phyloP scores from a whole-genome alignment of 139 green algal genomes.

The Mychonastes homosphaera region DNA sequence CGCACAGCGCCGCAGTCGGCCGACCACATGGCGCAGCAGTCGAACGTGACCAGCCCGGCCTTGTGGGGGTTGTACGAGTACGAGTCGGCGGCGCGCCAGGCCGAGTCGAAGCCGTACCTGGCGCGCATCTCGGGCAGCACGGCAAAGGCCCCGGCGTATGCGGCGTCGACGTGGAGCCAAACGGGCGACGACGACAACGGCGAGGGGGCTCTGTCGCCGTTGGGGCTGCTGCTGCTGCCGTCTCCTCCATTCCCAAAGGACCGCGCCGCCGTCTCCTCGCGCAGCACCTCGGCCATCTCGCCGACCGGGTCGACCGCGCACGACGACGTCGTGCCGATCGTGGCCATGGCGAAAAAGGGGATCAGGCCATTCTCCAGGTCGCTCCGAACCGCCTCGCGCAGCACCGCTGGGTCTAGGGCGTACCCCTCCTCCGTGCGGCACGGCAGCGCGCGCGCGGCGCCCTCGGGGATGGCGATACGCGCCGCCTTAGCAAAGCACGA shows the following conservation, averaged over 20 bases:
- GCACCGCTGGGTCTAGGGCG: constrained; percentile 37
- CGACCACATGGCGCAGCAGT: constrained; percentile 69
- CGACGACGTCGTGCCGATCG: constrained; percentile 63
- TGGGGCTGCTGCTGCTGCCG: background rate
- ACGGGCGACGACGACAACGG: background rate
- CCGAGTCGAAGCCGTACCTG: constrained; percentile 73
- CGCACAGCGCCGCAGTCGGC: constrained; percentile 37
- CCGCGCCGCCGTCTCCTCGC: constrained; percentile 11
- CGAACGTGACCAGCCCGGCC: constrained; percentile 66
- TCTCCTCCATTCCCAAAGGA: no score
- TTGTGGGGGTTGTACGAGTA: constrained; percentile 74
- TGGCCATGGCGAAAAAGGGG: constrained; percentile 61
- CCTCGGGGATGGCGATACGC: constrained; percentile 57
- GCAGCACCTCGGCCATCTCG: constrained; percentile 7
- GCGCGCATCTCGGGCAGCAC: constrained; percentile 51
- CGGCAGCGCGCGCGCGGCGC: constrained; percentile 46
- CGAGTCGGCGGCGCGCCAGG: constrained; percentile 59
- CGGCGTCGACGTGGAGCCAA: constrained; percentile 76
- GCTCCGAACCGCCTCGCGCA: constrained; percentile 35
- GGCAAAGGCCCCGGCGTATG: constrained; percentile 66
- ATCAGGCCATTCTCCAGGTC: constrained; percentile 51
- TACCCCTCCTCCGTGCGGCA: constrained; percentile 25
- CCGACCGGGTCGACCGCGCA: constrained; percentile 29
- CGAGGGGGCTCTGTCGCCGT: background rate
- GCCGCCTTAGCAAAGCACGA: constrained; percentile 66